Percentiles rank a stretch among this genome's conserved stretches.
These are phyloP conservation scores for Neurospora africana DNA, from an alignment of 495 filamentous ascomycete genomes.

Conservation along the genomic window DNA sequence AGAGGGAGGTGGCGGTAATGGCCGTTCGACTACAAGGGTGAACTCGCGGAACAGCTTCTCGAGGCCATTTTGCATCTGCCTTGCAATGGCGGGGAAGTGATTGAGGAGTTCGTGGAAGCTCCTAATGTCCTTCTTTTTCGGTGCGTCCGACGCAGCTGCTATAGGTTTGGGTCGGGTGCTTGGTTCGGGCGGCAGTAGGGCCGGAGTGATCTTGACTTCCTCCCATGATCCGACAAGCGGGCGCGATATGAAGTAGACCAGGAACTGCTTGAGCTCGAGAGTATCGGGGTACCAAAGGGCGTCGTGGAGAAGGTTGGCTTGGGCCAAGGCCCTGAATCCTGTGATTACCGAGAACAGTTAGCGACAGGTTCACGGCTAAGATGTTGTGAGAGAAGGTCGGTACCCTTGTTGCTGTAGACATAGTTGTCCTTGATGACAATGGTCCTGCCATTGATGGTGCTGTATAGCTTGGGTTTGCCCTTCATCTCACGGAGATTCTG, in stretches of 20 bases:
- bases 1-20: slow-evolving; percentile 67
- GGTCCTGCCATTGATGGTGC: slow-evolving; percentile 84
- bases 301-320: slow-evolving; percentile 81
- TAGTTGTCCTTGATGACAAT: slow-evolving; percentile 90
- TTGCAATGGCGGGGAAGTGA: slow-evolving; percentile 90
- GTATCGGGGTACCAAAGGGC: slow-evolving; percentile 78
- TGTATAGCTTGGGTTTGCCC: slow-evolving; percentile 87
- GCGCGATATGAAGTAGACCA: slow-evolving; percentile 91
- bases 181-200: slow-evolving; percentile 36
- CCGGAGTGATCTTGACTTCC: slow-evolving; percentile 54
- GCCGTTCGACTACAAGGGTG: slow-evolving; percentile 71
- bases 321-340: slow-evolving; percentile 89
- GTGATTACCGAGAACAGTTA: slow-evolving; percentile 4
- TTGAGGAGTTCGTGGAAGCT: slow-evolving; percentile 85
- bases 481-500: slow-evolving; percentile 76
- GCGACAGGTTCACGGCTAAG: background rate
- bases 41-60: slow-evolving; percentile 89
- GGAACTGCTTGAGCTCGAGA: slow-evolving; percentile 77
- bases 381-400: background rate
- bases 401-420: slow-evolving; percentile 94
- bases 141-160: slow-evolving; percentile 29
- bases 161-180: slow-evolving; percentile 19
- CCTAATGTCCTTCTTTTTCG: slow-evolving; percentile 78
- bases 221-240: slow-evolving; percentile 84
- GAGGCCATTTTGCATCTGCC: slow-evolving; percentile 89